A percentile compares a stretch with the other conserved stretches of the same genome.
Evolutionary conservation across 2,329 filamentous ascomycete species (phyloP).

Genomic region (Fusarium musae): DNA sequence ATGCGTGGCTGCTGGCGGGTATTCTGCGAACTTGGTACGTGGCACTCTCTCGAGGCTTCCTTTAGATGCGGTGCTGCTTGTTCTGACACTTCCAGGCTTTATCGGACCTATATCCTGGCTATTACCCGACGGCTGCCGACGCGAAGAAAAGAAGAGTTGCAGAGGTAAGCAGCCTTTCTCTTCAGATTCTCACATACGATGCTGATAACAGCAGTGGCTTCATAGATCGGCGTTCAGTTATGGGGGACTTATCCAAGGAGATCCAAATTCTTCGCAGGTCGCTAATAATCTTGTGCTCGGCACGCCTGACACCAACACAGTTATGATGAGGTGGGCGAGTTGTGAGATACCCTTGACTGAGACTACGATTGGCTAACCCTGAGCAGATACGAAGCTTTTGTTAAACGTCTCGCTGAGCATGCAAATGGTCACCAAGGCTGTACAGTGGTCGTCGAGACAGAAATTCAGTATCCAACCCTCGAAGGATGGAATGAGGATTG

Average conservation of each 20-base stretch:
- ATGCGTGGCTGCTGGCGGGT: rapidly evolving
- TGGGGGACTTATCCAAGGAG: too few species aligned
- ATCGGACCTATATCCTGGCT: rapidly evolving
- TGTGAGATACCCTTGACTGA: rapidly evolving
- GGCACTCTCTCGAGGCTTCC: not conserved
- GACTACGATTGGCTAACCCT: not conserved
- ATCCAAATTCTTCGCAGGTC: too few species aligned
- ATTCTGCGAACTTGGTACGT: not conserved
- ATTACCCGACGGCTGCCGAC: rapidly evolving
- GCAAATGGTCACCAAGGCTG: too few species aligned
- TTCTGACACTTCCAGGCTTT: not conserved
- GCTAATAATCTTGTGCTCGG: not conserved
- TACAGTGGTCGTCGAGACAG: rapidly evolving
- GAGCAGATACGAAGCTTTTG: not conserved
- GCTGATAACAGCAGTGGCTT: rapidly evolving
- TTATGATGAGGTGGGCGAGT: not conserved
- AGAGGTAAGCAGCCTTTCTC: not conserved
- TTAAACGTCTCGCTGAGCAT: not conserved
- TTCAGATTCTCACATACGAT: rapidly evolving
- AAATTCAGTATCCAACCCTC: rapidly evolving
- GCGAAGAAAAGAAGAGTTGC: not conserved
- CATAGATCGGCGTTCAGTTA: not conserved
- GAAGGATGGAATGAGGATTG: too few species aligned
- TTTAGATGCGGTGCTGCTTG: not conserved
- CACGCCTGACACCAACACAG: not conserved